phyloP scores from a whole-genome alignment of 257 asterid genomes.

The Solanum boliviense region DNA sequence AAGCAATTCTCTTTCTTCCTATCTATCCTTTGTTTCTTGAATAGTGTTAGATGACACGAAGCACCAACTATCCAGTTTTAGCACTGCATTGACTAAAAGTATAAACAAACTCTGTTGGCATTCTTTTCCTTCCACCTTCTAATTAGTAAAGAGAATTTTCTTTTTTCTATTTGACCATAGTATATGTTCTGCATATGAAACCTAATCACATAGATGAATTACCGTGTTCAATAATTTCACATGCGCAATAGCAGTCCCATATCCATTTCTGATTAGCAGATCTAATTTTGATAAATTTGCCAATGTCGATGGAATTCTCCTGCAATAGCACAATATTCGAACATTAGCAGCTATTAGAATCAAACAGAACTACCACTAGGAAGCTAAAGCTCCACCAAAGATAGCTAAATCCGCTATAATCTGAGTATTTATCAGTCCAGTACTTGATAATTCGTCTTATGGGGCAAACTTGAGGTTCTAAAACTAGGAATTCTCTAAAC shows the following conservation, averaged over 20 bases:
- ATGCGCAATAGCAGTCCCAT: slow-evolving; percentile 50
- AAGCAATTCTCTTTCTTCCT: not conserved
- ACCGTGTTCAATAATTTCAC: slow-evolving; percentile 63
- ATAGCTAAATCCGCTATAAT: not conserved
- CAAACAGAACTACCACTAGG: not conserved
- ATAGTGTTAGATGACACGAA: not conserved
- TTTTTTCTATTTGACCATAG: not conserved
- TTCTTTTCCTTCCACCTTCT: not conserved
- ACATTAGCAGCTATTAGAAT: not conserved
- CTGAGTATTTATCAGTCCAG: not conserved
- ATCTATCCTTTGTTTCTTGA: not conserved
- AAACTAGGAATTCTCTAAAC: not conserved
- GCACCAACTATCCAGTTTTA: not conserved
- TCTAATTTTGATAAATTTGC: slow-evolving; percentile 70
- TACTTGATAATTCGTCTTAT: not conserved
- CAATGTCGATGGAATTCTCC: slow-evolving; percentile 62
- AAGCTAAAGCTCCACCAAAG: not conserved
- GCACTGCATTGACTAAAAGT: too few species aligned
- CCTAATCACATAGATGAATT: slow-evolving; percentile 1
- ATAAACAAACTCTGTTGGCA: too few species aligned
- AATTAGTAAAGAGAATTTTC: not conserved
- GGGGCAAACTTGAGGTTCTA: not conserved
- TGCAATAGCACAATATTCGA: slow-evolving; percentile 13
- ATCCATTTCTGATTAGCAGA: slow-evolving; percentile 64
- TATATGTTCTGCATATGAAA: not conserved